phyloP scores from a whole-genome alignment of 495 filamentous ascomycete species.

The Xylaria bambusicola region DNA sequence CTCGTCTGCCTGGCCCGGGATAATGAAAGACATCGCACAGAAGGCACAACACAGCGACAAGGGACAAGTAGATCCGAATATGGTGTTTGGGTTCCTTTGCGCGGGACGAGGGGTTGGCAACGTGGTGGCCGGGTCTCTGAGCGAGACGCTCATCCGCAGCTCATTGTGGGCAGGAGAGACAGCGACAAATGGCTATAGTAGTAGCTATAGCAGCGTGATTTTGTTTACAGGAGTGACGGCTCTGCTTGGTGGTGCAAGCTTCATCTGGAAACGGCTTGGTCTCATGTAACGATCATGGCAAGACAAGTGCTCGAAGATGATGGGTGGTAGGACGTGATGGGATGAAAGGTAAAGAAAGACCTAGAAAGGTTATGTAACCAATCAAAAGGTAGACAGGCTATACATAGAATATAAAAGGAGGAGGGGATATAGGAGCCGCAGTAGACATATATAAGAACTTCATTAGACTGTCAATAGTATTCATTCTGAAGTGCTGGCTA shows the following conservation, averaged over 20 bases:
- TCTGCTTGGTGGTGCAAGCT: conserved; percentile 51
- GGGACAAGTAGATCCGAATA: conserved; percentile 29
- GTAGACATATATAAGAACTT: too few relatives aligned
- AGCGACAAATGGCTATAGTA: conserved; percentile 45
- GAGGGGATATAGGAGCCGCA: too few relatives aligned
- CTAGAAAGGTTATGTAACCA: too few relatives aligned
- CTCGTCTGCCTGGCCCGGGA: conserved; percentile 58
- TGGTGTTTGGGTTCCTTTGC: conserved; percentile 53
- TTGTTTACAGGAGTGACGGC: conserved; percentile 61
- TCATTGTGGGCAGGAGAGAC: conserved; percentile 32
- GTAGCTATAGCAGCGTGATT: conserved; percentile 56
- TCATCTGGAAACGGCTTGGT: conserved; percentile 49
- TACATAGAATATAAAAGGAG: too few relatives aligned
- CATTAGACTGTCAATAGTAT: too few relatives aligned
- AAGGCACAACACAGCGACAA: conserved; percentile 25
- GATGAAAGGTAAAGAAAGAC: too few relatives aligned
- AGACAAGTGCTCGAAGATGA: too few relatives aligned
- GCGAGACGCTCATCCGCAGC: conserved; percentile 51
- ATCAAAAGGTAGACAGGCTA: too few relatives aligned
- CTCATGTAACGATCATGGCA: conserved; percentile 2
- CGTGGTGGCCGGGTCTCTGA: conserved; percentile 59
- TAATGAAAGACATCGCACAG: conserved; percentile 51
- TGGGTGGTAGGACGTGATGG: too few relatives aligned
- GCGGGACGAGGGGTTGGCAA: conserved; percentile 66
- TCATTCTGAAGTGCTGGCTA: too few relatives aligned